Percentiles rank a stretch among this genome's conserved stretches.
phyloP scores from a whole-genome alignment of 305 asterid genomes.

The Stenogyne calaminthoides region DNA sequence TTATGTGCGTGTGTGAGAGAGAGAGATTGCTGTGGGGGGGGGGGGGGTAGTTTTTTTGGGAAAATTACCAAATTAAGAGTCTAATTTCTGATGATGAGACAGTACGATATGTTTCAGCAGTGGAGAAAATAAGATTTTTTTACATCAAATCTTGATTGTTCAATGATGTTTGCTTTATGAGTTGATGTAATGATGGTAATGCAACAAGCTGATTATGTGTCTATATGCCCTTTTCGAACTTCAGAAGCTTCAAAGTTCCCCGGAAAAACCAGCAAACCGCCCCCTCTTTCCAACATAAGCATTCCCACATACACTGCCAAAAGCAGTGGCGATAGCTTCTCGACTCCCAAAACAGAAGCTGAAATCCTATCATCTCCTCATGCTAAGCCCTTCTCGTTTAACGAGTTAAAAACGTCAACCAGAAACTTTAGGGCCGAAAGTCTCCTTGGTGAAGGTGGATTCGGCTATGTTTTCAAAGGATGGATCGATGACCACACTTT shows the following conservation, averaged over 20 bases:
- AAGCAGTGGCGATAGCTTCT: slow-evolving; percentile 49
- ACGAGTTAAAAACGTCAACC: slow-evolving; percentile 65
- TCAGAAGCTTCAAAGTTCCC: slow-evolving; percentile 40
- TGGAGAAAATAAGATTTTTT: not conserved
- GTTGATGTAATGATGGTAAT: not conserved
- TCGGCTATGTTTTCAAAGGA: slow-evolving; percentile 44
- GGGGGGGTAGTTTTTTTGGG: not conserved
- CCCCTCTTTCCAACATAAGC: slow-evolving; percentile 42
- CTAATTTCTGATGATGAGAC: not conserved
- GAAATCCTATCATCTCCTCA: slow-evolving; percentile 62
- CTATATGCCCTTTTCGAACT: slow-evolving; percentile 3
- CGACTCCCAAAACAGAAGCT: slow-evolving; percentile 65
- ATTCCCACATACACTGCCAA: slow-evolving; percentile 50
- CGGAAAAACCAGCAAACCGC: slow-evolving; percentile 33
- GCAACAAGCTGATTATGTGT: not conserved
- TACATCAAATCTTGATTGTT: not conserved
- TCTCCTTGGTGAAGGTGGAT: slow-evolving; percentile 84
- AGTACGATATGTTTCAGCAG: not conserved
- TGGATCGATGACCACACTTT: slow-evolving; percentile 48
- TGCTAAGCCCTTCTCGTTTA: slow-evolving; percentile 61
- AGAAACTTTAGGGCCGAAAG: slow-evolving; percentile 62
- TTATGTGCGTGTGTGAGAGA: not conserved
- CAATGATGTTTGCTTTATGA: not conserved
- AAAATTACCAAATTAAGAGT: not conserved
- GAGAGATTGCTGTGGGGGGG: too few relatives aligned